These are phyloP conservation scores for Ophiosphaerella narmari DNA, from an alignment of 2,329 filamentous ascomycete genomes.

Conservation along the genomic window DNA sequence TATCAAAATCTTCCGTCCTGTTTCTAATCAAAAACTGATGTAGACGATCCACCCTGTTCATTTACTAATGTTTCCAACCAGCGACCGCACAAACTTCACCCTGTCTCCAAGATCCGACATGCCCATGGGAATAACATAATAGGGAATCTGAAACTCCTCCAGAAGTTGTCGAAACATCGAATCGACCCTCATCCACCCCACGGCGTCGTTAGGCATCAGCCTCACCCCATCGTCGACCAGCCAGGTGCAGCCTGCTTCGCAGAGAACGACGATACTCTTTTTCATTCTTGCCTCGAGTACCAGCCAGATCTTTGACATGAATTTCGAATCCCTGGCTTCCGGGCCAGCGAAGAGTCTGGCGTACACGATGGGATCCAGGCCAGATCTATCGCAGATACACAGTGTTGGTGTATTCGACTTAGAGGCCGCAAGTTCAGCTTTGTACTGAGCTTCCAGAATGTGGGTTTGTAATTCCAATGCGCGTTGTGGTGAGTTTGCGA, in stretches of 20 bases:
- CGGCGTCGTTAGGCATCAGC: constrained; percentile 35
- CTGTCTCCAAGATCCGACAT: constrained; percentile 15
- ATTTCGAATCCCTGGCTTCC: constrained; percentile 26
- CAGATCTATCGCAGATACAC: constrained; percentile 53
- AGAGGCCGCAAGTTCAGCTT: constrained; percentile 29
- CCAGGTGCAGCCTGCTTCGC: constrained; percentile 45
- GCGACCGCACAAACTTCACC: constrained; percentile 7
- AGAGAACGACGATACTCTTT: constrained; percentile 44
- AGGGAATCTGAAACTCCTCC: constrained; percentile 20
- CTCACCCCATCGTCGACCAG: constrained; percentile 47
- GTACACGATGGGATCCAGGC: constrained; percentile 51
- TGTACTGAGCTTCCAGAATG: constrained; percentile 46
- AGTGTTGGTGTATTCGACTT: constrained; percentile 15
- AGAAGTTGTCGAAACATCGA: constrained; percentile 24
- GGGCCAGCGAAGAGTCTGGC: constrained; percentile 37
- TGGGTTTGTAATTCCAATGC: constrained; percentile 45
- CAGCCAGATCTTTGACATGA: constrained; percentile 32
- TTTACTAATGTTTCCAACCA: too few relatives aligned
- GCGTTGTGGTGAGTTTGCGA: constrained; percentile 28
- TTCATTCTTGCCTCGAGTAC: constrained; percentile 43
- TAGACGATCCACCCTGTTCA: too few relatives aligned
- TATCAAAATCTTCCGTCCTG: too few relatives aligned
- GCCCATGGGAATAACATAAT: constrained; percentile 18
- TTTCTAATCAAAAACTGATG: too few relatives aligned
- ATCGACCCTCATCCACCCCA: constrained; percentile 36